These are phyloP conservation scores for Diutina ranongensis DNA, from an alignment of 1,139 yeast species.

Conservation along the genomic window DNA sequence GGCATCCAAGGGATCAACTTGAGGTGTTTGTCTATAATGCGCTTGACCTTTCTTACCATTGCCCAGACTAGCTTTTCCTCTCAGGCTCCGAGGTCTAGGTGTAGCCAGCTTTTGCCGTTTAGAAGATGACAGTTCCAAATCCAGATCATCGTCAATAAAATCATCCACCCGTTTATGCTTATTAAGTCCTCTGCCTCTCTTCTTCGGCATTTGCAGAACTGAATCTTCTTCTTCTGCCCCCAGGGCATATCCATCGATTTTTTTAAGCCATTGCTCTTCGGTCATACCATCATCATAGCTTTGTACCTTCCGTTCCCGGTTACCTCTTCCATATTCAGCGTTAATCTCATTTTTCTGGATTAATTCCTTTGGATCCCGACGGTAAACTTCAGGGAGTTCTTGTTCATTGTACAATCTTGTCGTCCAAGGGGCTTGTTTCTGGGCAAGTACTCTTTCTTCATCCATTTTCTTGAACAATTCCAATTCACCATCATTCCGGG, in stretches of 20 bases:
- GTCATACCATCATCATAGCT: constrained; percentile 59
- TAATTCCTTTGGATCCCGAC: constrained; percentile 31
- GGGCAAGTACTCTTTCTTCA: constrained; percentile 33
- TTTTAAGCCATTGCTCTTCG: constrained; percentile 69
- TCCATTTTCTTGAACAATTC: constrained; percentile 45
- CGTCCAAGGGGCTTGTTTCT: constrained; percentile 33
- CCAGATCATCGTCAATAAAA: constrained; percentile 9
- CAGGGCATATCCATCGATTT: constrained; percentile 34
- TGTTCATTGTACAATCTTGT: constrained; percentile 43
- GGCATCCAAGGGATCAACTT: constrained; percentile 27
- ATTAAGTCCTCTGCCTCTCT: constrained; percentile 9
- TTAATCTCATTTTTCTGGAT: constrained; percentile 14
- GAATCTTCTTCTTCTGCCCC: constrained; percentile 12
- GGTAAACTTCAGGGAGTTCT: constrained; percentile 59
- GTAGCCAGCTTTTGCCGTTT: constrained; percentile 22
- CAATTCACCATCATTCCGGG: constrained; percentile 54
- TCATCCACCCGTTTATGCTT: constrained; percentile 8
- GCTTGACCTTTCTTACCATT: constrained; percentile 5
- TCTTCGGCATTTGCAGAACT: constrained; percentile 18
- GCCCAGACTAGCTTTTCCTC: constrained; percentile 8
- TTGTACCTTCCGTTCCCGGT: constrained; percentile 46
- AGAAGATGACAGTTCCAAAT: constrained; percentile 9
- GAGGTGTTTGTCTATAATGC: constrained; percentile 18
- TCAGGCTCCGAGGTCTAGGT: constrained; percentile 13
- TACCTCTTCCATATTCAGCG: constrained; percentile 45